Base-by-base conservation (phyloP, 139 green algal genomes). In the Nannochloris sp. region DNA sequence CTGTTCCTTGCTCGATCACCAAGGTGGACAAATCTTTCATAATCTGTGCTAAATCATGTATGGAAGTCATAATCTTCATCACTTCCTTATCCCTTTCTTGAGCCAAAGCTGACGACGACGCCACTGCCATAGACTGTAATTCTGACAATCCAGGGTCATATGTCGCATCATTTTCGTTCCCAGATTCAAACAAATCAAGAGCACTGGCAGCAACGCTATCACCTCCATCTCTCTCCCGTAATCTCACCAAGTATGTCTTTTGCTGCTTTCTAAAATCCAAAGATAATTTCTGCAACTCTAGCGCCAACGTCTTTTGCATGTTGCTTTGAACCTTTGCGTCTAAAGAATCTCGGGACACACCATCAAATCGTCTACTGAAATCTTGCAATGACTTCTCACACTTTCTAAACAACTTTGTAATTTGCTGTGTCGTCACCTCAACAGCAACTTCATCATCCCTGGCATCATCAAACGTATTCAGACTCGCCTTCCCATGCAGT, bases 1-100 rank as follows among this genome's bases (percentile, higher is more conserved):
- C 85, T 23, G 87, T 97, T 56, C 93, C 93, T 78, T 98, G 92
- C 63, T 98, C 93, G 50, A 98, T 95, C n/a, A 98, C 92, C 29
- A 98, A 74, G 9, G 85, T 79, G 2, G 74, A 85, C 59, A 98
- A 74, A 70, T 98, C 93, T 46, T 89, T 83, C 93, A 98, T 98
- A 74, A 98, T 90, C 78, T 94, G 79, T 23, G 84, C 83, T 50
- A 96, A 74, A 62, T 95, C 89, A 55, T 85, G 76, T 56, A 95
- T 87, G 6, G 74, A 84, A 28, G 74, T 33, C 69, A 90, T 36
- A 30, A 96, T 91, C 60, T 85, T 84, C 30, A 67, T 70, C 65
- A 97, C 89, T 77, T 96, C 87, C 44, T 76, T 56, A 59, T 97
- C 89, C 5, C 89, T 75, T 78, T 97, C 84, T 17, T 83, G 69